phyloP scores from a whole-genome alignment of 1,284 basidiomycete genomes.

The Amylostereum areolatum region DNA sequence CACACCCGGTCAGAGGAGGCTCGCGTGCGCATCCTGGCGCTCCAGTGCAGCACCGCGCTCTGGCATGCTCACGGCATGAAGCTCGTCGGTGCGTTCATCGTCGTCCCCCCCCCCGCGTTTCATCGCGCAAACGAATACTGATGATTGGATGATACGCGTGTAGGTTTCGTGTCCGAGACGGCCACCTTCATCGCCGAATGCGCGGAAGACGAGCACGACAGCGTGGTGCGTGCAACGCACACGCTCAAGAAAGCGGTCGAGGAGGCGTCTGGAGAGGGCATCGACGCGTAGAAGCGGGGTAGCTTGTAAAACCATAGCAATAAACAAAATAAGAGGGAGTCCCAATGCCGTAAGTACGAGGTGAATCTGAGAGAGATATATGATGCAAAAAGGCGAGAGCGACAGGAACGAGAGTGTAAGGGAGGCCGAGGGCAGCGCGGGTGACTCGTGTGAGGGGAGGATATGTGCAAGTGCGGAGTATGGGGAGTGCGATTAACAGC shows the following conservation, averaged over 20 bases:
- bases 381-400: too few relatives aligned
- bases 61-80: conserved; percentile 79
- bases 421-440: neutral
- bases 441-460: neutral
- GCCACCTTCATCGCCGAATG: conserved; percentile 80
- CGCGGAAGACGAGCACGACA: conserved; percentile 78
- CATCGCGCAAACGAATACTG: too few relatives aligned
- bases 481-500: neutral
- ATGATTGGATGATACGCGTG: neutral
- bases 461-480: neutral
- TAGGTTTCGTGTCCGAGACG: conserved; percentile 71
- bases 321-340: too few relatives aligned
- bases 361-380: too few relatives aligned
- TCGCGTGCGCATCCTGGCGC: conserved; percentile 60
- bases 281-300: conserved; percentile 25
- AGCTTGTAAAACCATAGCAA: conserved; percentile 1
- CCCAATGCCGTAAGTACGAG: too few relatives aligned
- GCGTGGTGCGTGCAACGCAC: conserved; percentile 62
- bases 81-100: conserved; percentile 52
- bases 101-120: neutral
- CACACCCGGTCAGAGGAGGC: conserved; percentile 79
- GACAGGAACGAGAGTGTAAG: too few relatives aligned
- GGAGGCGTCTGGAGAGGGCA: conserved; percentile 54
- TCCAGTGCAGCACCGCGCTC: conserved; percentile 63
- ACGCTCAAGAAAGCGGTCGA: conserved; percentile 64